Base-by-base conservation (phyloP, 768 basidiomycete species). In the Hypholoma fasciculare region DNA sequence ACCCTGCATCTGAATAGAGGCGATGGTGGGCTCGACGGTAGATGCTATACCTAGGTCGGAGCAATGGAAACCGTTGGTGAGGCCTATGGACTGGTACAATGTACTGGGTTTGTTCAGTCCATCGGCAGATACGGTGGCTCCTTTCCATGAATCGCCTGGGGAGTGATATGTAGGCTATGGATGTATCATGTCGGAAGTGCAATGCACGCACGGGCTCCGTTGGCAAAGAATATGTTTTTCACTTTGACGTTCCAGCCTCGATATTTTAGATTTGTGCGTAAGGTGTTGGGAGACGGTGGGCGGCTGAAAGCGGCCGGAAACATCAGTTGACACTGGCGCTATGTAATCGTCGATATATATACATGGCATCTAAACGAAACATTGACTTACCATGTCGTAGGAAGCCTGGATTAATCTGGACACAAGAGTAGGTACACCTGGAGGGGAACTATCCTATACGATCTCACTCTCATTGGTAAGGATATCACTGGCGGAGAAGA, bases 271-370 rank as follows among this genome's bases (percentile, higher is more conserved):
- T 90, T 82, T 7, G 83, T 84, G 16, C 63, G 62, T 0, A 59
- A 63, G 0, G 74, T 76, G 11, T 81, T 71, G 0, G 84, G 82
- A 3, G 66, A 69, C 2, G 82, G 82, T 0, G 38, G 38, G 2
- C 72, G 0, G 63, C 65, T 4, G 76, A 87, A 90, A 8, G 80
- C 82, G 3, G 76, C 75, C 1, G 86, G 82, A 74, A 89, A 90
- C 82, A 84, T 82, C 58, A 80, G 74, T 56, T 81, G 81, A 69
- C 88, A 90, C 81, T 85, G 86, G 14, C 89, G 79, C 86, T 88
- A 63, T 14, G 8, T 7, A 6, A 7, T 27, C 2, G 26, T 20
- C 11, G 17, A 38, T 11, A 2, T 11, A 43, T 4, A 12, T n/a
- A 43, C 30, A 8, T 27, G 11, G 38, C 38, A 2, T 39, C 2